Evolutionary conservation across 331 rosid genomes (phyloP).

Genomic region (Dryas integrifolia): DNA sequence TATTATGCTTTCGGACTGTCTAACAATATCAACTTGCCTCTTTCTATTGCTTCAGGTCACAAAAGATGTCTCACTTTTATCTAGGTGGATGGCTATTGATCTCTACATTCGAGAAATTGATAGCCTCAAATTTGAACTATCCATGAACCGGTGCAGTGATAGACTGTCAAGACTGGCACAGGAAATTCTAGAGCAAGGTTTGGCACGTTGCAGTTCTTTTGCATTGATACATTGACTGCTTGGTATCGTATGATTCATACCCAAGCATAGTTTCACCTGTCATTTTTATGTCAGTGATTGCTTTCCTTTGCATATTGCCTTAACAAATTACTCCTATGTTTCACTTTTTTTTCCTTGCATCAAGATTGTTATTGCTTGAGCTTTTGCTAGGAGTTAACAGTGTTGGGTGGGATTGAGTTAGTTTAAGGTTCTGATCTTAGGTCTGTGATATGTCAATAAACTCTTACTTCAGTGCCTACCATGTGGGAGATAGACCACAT

Average conservation of each 20-base stretch:
- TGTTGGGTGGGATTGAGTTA: neutral
- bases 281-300: neutral
- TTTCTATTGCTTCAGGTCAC: constrained; percentile 64
- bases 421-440: neutral
- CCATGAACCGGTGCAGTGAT: constrained; percentile 84
- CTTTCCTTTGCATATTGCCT: neutral
- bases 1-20: neutral
- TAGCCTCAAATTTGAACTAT: constrained; percentile 84
- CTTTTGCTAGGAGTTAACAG: neutral
- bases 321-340: neutral
- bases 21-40: neutral
- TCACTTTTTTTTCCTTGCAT: neutral
- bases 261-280: neutral
- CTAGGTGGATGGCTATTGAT: constrained; percentile 94
- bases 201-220: constrained; percentile 24
- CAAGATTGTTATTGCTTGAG: neutral
- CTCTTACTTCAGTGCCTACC: neutral
- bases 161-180: constrained; percentile 59
- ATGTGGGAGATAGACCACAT: neutral
- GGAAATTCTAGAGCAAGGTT: constrained; percentile 74
- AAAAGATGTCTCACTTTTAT: constrained; percentile 76
- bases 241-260: neutral
- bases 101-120: constrained; percentile 83
- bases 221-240: constrained; percentile 2
- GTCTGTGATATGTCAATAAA: neutral